Evolutionary conservation across 2,329 filamentous ascomycete species (phyloP), one percentile per base, ranked within the genome.

Genomic region (Magnaporthales sp.): DNA sequence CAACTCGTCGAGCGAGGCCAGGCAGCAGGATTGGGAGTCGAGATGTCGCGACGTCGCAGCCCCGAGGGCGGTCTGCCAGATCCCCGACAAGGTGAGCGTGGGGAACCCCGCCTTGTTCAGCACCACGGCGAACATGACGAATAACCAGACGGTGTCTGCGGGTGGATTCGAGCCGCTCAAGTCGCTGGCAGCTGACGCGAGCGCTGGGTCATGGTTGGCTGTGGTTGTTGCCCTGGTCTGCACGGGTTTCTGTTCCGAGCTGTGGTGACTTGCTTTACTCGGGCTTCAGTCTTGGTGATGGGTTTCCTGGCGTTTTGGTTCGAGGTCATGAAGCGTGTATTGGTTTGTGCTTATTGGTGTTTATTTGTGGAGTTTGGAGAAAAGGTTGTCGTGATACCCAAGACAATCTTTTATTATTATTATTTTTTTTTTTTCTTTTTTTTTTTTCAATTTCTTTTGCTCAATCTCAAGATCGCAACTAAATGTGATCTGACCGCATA

Each of bases 1-100:
- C 79, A 93, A 93, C 79, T 88, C 88, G 19, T 88, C 88, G 3
- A 71, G 80, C 24, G 69, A 71, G 2, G 69, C 73, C 66, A 74
- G 82, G 19, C 74, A 78, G 63, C 70, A 69, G 15, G 80, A 82
- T 67, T 80, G 77, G 71, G 67, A 66, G 3, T 67, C 64, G 9
- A 76, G 83, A 62, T 87, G 84, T 70, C 71, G 62, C 13, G 76
- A 82, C 66, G 72, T 76, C 1, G 64, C 66, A 3, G 78, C 74
- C 0, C 66, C 72, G 4, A 74, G 74, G 4, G 78, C 81, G 0
- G 74, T 84, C 2, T 87, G 86, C 70, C 67, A 73, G 11, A 83
- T 88, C 22, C 84, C 85, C 0, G 73, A 79, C 46, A 77, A 74
- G 9, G 72, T 75, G 7, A 74, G 76, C 1, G 75, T 77, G 66